These are phyloP conservation scores for Setaria italica DNA, from an alignment of 202 grass and related monocot genomes.

Conservation along the genomic window DNA sequence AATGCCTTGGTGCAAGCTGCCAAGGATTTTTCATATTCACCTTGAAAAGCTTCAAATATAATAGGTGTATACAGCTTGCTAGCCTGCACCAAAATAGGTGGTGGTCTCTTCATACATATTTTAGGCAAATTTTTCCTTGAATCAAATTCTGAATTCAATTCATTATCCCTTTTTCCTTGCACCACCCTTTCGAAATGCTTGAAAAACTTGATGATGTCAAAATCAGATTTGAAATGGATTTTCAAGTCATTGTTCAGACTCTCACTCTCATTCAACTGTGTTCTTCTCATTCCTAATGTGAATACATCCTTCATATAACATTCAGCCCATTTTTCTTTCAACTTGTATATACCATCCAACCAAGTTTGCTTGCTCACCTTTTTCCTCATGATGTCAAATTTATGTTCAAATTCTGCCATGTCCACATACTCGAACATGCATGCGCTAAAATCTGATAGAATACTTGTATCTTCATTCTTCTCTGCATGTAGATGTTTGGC, in stretches of 20 bases:
- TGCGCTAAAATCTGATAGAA: constrained; percentile 25
- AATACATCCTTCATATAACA: constrained; percentile 29
- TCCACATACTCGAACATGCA: constrained; percentile 30
- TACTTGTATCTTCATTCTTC: constrained; percentile 10
- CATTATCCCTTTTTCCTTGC: constrained; percentile 17
- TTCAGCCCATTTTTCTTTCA: constrained; percentile 26
- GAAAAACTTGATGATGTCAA: constrained; percentile 21
- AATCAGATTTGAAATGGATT: constrained; percentile 5
- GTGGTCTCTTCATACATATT: constrained; percentile 44
- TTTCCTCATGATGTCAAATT: constrained; percentile 25
- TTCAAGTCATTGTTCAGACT: constrained; percentile 28
- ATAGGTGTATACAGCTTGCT: constrained; percentile 31
- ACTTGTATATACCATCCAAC: constrained; percentile 25
- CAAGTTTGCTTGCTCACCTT: constrained; percentile 27
- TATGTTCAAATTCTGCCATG: constrained; percentile 11
- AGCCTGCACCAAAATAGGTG: constrained; percentile 32
- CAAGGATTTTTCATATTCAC: constrained; percentile 58
- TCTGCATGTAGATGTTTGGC: neutral
- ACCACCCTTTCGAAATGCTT: constrained; percentile 29
- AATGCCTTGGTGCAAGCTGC: constrained; percentile 47
- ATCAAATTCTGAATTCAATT: constrained; percentile 22
- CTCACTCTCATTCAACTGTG: constrained; percentile 4
- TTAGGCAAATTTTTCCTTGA: constrained; percentile 29
- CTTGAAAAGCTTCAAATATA: constrained; percentile 32
- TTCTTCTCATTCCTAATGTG: constrained; percentile 35